These are phyloP conservation scores for Cordyceps militaris DNA, from an alignment of 2,329 filamentous ascomycete genomes.

Conservation along the genomic window DNA sequence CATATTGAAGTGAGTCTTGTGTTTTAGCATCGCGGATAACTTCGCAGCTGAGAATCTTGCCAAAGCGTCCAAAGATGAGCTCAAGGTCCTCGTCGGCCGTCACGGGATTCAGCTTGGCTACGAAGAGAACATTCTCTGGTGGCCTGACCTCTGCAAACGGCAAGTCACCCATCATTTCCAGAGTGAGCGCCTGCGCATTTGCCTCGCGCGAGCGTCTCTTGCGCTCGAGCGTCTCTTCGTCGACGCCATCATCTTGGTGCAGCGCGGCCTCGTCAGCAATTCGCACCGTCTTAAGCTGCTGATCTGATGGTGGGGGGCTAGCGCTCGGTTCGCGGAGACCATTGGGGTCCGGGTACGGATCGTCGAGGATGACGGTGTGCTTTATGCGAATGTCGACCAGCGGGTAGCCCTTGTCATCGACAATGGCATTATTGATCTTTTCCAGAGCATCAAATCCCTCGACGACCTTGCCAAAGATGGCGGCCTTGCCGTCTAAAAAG, in stretches of 20 bases:
- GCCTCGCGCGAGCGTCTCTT: slow-evolving; percentile 82
- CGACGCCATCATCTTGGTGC: slow-evolving; percentile 60
- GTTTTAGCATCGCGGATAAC: slow-evolving; percentile 92
- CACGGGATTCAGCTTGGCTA: slow-evolving; percentile 97
- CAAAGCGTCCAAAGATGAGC: slow-evolving; percentile 94
- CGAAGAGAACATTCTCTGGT: slow-evolving; percentile 93
- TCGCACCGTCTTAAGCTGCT: slow-evolving; percentile 82
- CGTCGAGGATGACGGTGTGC: slow-evolving; percentile 86
- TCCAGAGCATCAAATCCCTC: slow-evolving; percentile 93
- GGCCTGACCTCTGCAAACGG: slow-evolving; percentile 97
- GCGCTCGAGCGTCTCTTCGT: slow-evolving; percentile 75
- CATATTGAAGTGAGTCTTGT: slow-evolving; percentile 91
- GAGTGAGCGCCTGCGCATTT: slow-evolving; percentile 82
- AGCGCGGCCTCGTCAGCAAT: slow-evolving; percentile 85
- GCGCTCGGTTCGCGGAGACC: slow-evolving; percentile 69
- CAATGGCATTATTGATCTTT: slow-evolving; percentile 85
- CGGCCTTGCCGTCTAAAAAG: slow-evolving; percentile 86
- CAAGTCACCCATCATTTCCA: slow-evolving; percentile 96
- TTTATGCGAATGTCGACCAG: slow-evolving; percentile 92
- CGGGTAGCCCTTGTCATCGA: slow-evolving; percentile 78
- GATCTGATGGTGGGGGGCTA: slow-evolving; percentile 74
- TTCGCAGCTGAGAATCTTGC: slow-evolving; percentile 90
- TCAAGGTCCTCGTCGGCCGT: slow-evolving; percentile 92
- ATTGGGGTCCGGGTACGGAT: slow-evolving; percentile 78
- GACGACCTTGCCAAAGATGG: slow-evolving; percentile 89